Evolutionary conservation across 1,284 basidiomycete genomes (phyloP), one percentile per base, ranked within the genome.

Genomic region (Paramarasmius palmivorus): DNA sequence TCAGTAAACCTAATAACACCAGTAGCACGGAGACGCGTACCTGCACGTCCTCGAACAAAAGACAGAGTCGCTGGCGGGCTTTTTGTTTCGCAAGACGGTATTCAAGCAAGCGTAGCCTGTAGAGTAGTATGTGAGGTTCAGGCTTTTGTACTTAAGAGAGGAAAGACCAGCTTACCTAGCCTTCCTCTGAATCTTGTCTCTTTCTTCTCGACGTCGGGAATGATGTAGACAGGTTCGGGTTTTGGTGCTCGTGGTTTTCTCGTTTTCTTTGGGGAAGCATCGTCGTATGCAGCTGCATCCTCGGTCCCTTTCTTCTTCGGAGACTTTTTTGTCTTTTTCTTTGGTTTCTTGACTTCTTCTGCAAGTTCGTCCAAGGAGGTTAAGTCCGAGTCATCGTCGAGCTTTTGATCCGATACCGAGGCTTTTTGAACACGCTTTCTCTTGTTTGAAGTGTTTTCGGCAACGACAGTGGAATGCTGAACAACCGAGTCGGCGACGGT

Each of bases 61-160:
- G 20, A 91, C 72, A 0, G 86, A 71, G 10, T 81, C 76, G 2
- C 60, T 69, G 0, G 79, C 74, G 6, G 90, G 88, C 55, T 85
- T 87, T 59, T 77, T 78, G 55, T 79, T 86, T 46, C 92, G 80
- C 4, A 95, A 71, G 22, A 95, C 75, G 0, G 92, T 93, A 64
- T 95, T 95, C 44, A 95, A 69, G 64, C 92, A 95, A 1, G 93
- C 92, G 64, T 93, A 88, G 9, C 82, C 82, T 75, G 34, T n/a
- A 2, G 22, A 17, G 37, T n/a, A n/a, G n/a, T n/a, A n/a, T n/a
- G n/a, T 32, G 29, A 32, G 29, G 35, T n/a, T 15, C 39, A 52
- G 37, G 51, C 51, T 19, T n/a, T 26, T 22, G 3, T 3, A 25
- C 7, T 12, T 26, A 48, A 26, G 57, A 39, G 36, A 56, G 38